Conservation (phyloP, 768 basidiomycete species). For the Cystofilobasidium capitatum region DNA sequence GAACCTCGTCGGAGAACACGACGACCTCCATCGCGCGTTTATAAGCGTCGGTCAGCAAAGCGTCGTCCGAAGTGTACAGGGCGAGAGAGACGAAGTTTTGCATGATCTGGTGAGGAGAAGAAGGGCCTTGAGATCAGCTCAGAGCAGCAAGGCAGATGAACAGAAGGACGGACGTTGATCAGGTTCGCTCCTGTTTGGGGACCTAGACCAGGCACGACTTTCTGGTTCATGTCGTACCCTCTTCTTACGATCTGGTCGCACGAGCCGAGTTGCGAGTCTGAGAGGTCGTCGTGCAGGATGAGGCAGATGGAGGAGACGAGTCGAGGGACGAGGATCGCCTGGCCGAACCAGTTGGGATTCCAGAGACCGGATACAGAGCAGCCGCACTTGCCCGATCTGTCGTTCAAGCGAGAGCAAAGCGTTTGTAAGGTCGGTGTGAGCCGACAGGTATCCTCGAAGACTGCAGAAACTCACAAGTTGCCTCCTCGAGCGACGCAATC, state of each 20-base stretch:
- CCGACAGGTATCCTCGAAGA: conserved; percentile 44
- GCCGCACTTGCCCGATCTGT: background rate
- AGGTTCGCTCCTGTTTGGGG: conserved; percentile 57
- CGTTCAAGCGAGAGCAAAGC: too few relatives aligned
- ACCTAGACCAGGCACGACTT: conserved; percentile 44
- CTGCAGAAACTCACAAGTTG: conserved; percentile 25
- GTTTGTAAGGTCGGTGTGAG: too few relatives aligned
- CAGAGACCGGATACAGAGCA: conserved; percentile 50
- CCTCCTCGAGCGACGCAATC: conserved; percentile 54
- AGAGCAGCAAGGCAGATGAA: background rate
- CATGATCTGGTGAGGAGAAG: conserved; percentile 49
- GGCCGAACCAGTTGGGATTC: conserved; percentile 58
- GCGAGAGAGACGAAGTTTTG: conserved; percentile 52
- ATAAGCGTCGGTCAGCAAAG: conserved; percentile 43
- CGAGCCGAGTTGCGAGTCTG: conserved; percentile 42
- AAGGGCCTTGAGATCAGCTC: background rate
- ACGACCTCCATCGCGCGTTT: conserved; percentile 27
- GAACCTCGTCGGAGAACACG: conserved; percentile 29
- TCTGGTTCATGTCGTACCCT: conserved; percentile 47
- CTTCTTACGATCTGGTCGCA: conserved; percentile 50
- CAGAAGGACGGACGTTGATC: background rate
- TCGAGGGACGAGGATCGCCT: conserved; percentile 56
- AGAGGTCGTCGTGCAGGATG: conserved; percentile 47
- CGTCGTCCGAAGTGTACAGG: conserved; percentile 34
- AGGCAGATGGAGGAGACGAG: conserved; percentile 53